Base-by-base conservation (phyloP, 208 protist species). In the Lotmaria passim region DNA sequence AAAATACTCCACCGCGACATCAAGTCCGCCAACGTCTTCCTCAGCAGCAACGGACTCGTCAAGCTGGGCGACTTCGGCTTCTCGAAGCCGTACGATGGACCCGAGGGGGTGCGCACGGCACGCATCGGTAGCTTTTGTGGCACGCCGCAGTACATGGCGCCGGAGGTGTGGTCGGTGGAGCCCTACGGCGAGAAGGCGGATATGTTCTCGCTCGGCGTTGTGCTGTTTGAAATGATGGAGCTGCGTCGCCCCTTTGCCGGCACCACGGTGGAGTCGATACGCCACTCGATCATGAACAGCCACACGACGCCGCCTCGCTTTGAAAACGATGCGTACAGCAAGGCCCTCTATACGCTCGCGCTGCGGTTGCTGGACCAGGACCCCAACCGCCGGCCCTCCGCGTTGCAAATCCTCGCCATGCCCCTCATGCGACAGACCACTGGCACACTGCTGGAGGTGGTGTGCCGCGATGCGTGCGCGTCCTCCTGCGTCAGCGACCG, bases 111-210 rank as follows among this genome's bases (percentile, higher is more conserved):
- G 24, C 69, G 75, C 17, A 55, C 63, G 41, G 78, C 64, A n/a
- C 64, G 75, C n/a, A 85, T 78, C 21, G 46, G 61, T 4, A 67
- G 61, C 47, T 86, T 93, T 66, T 85, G 80, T 43, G 92, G 89
- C 31, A 93, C 89, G 30, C 90, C 94, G 36, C 91, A 93, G 65
- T 98, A 97, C 79, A 60, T 98, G 47, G 79, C 89, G 7, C 95
- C 95, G 5, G 93, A 98, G 76, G 82, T 98, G 31, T 97, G 87
- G 81, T 79, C 83, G 17, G 64, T 89, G 36, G 83, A 91, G 64
- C 86, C 87, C 15, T 98, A 98, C 78, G 86, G 93, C 61, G 84
- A 89, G 59, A 98, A 97, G 79, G 74, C 77, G 8, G 95, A 98
- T 71, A 82, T 97, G 69, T 98, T 96, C 83, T 83, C 90, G 10